phyloP scores from a whole-genome alignment of 2,329 filamentous ascomycete species.

The Penicillium corylophilum region DNA sequence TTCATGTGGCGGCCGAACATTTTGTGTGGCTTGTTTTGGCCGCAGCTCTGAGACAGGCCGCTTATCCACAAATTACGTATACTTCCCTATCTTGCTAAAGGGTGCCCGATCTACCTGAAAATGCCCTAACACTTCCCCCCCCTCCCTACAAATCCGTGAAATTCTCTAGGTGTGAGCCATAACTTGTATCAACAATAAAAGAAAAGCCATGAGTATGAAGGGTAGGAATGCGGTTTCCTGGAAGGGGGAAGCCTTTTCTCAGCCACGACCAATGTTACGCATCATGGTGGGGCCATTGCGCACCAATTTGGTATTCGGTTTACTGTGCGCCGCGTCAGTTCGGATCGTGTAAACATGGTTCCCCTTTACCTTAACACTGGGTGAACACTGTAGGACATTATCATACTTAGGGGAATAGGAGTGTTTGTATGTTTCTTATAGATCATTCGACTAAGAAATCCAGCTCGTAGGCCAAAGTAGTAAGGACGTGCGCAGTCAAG shows the following conservation, averaged over 20 bases:
- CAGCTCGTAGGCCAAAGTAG: background rate
- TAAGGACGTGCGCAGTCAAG: conserved; percentile 14
- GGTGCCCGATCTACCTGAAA: too few relatives aligned
- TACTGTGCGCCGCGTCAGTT: conserved; percentile 10
- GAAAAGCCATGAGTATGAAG: conserved; percentile 10
- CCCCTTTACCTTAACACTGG: too few relatives aligned
- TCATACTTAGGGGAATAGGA: too few relatives aligned
- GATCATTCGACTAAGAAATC: background rate
- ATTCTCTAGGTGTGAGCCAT: background rate
- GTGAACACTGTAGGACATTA: too few relatives aligned
- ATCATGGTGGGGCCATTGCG: background rate
- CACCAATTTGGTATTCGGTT: conserved; percentile 18
- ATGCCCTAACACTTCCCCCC: too few relatives aligned
- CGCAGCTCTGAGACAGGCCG: conserved; percentile 11
- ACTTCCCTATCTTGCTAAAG: too few relatives aligned
- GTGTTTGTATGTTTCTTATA: background rate
- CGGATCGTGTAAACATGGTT: background rate
- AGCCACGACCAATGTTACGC: conserved; percentile 13
- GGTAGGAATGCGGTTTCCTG: conserved; percentile 2
- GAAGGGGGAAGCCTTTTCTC: conserved; percentile 4
- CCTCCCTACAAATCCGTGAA: too few relatives aligned
- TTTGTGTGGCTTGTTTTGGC: conserved; percentile 11
- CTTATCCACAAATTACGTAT: conserved; percentile 16
- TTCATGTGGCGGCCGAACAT: conserved; percentile 11
- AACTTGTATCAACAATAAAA: background rate